Conservation (phyloP, 768 basidiomycete genomes). For the Trametes elegans region DNA sequence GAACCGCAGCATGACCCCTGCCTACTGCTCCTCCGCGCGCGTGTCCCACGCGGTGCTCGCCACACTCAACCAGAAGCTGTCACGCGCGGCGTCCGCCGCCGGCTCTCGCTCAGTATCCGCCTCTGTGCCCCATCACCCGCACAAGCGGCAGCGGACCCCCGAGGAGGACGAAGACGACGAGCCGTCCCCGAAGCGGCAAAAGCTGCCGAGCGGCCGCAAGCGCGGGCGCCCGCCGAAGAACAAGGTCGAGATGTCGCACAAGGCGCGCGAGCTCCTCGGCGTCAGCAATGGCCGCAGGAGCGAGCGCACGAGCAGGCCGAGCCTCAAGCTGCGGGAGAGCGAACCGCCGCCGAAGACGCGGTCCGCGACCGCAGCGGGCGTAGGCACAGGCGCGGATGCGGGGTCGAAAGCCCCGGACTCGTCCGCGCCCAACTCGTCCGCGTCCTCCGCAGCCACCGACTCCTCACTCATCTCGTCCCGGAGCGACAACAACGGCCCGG, state of each 20-base stretch:
- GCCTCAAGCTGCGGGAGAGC: conserved; percentile 33
- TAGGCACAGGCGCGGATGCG: no score
- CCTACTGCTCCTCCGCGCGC: conserved; percentile 38
- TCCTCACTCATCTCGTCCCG: conserved; percentile 12
- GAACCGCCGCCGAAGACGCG: conserved; percentile 23
- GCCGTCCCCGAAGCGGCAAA: conserved; percentile 48
- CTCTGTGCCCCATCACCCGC: conserved; percentile 9
- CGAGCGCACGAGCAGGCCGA: conserved; percentile 32
- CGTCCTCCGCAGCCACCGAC: background rate
- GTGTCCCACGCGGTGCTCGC: conserved; percentile 51
- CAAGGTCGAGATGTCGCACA: conserved; percentile 27
- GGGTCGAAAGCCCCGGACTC: conserved; percentile 20
- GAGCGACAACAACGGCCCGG: conserved; percentile 9
- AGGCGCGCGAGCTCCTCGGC: conserved; percentile 23
- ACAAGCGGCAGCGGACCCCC: conserved; percentile 19
- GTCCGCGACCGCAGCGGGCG: background rate
- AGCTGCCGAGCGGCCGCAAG: conserved; percentile 28
- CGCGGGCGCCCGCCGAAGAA: conserved; percentile 27
- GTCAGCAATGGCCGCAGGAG: conserved; percentile 30
- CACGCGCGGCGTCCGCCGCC: conserved; percentile 37
- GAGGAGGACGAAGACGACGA: conserved; percentile 24
- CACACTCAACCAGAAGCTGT: conserved; percentile 55
- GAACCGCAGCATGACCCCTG: conserved; percentile 28
- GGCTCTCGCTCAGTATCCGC: conserved; percentile 16
- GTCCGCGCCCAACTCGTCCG: conserved; percentile 8